phyloP scores from a whole-genome alignment of 768 basidiomycete genomes.

The Psilocybe subaeruginosa region DNA sequence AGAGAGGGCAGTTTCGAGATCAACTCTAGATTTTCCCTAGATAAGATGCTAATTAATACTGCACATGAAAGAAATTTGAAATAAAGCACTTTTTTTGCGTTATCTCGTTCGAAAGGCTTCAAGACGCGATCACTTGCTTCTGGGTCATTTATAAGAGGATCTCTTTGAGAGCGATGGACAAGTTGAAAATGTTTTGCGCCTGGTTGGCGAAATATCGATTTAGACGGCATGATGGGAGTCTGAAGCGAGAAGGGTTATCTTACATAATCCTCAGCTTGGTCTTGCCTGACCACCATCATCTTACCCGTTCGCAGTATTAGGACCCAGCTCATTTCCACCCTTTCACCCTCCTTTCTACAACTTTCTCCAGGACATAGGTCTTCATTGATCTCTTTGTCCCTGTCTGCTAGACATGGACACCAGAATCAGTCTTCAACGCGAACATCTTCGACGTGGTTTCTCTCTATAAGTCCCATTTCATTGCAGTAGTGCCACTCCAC shows the following conservation, averaged over 20 bases:
- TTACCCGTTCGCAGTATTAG: slow-evolving; percentile 22
- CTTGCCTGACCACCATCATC: slow-evolving; percentile 34
- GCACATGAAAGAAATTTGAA: slow-evolving; percentile 11
- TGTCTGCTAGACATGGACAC: slow-evolving; percentile 43
- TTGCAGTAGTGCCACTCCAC: slow-evolving; percentile 15
- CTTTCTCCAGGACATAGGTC: slow-evolving; percentile 23
- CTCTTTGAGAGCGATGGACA: slow-evolving; percentile 93
- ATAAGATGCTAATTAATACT: slow-evolving; percentile 18
- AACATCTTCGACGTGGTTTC: slow-evolving; percentile 82
- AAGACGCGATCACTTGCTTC: slow-evolving; percentile 90
- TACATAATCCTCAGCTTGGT: slow-evolving; percentile 38
- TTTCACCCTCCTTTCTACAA: slow-evolving; percentile 19
- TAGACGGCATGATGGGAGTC: slow-evolving; percentile 62
- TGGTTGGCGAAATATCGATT: slow-evolving; percentile 88
- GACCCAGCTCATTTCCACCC: slow-evolving; percentile 19
- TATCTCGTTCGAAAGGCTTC: slow-evolving; percentile 77
- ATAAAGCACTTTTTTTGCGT: slow-evolving; percentile 60
- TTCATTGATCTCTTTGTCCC: slow-evolving; percentile 29
- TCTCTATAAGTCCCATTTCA: slow-evolving; percentile 74
- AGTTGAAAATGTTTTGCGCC: slow-evolving; percentile 95
- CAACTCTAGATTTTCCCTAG: slow-evolving; percentile 81
- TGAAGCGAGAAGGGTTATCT: slow-evolving; percentile 26
- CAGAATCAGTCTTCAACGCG: slow-evolving; percentile 68
- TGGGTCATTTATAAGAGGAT: slow-evolving; percentile 93
- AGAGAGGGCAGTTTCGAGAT: slow-evolving; percentile 66